Percentiles rank a stretch among this genome's conserved stretches.
Conservation (phyloP, 176 grass and related monocot species). For the Miscanthus lutarioriparius region DNA sequence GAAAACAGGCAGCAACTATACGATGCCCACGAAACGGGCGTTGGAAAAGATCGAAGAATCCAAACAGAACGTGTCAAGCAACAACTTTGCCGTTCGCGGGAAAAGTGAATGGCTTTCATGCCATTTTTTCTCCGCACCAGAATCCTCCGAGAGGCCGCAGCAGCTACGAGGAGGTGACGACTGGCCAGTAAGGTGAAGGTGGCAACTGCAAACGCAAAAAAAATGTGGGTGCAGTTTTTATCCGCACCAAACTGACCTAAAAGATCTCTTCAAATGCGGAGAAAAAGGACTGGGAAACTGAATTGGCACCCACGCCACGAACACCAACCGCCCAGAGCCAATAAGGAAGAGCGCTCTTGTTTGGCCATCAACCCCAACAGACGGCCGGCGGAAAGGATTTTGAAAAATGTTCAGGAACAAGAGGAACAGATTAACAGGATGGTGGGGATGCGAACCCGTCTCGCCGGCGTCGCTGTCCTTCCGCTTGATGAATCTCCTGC, state of each 20-base stretch:
- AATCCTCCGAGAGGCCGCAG: neutral
- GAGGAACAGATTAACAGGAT: neutral
- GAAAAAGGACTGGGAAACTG: slow-evolving; percentile 22
- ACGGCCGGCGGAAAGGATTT: neutral
- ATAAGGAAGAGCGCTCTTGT: neutral
- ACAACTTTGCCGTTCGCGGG: slow-evolving; percentile 4
- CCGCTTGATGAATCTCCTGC: slow-evolving; percentile 76
- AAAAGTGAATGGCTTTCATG: slow-evolving; percentile 28
- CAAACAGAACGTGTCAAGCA: slow-evolving; percentile 21
- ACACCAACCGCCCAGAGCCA: slow-evolving; percentile 5
- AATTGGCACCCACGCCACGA: slow-evolving; percentile 5
- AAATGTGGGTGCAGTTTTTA: slow-evolving; percentile 9
- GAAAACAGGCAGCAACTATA: neutral
- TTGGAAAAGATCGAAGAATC: neutral
- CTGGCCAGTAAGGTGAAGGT: neutral
- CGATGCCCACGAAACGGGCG: slow-evolving; percentile 13
- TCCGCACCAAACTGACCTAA: neutral
- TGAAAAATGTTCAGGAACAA: neutral
- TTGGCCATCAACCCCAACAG: neutral
- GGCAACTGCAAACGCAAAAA: slow-evolving; percentile 23
- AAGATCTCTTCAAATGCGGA: slow-evolving; percentile 14
- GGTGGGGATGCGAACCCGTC: slow-evolving; percentile 37
- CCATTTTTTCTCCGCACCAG: slow-evolving; percentile 1
- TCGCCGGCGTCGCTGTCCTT: slow-evolving; percentile 87
- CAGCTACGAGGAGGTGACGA: neutral